Evolutionary conservation across 805 yeast species (phyloP), one percentile per base, ranked within the genome.

Genomic region (Saturnispora diversa): DNA sequence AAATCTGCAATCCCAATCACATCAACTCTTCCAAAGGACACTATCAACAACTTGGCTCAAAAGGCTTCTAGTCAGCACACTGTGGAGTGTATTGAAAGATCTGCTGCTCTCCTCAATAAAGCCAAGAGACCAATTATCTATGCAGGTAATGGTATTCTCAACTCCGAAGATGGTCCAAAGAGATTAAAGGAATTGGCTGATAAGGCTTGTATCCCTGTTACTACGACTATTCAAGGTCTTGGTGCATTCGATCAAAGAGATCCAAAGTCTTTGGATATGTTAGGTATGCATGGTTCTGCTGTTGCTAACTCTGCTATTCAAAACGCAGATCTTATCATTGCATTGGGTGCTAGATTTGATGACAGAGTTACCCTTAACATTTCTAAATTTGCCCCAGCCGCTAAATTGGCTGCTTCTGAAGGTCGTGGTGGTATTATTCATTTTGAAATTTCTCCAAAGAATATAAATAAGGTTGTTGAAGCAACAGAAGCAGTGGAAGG

Each of bases 221-320:
- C 98, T 33, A 92, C 97, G 21, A 84, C 97, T 39, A 62, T 92
- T 43, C 97, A 88, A 65, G 97, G 84, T 43, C 72, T 92, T 49
- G 98, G 98, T 53, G 84, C 94, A 7, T 92, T 80, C 56, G 96
- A 92, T 65, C 97, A 92, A 68, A 74, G 71, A 47, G 95, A 88
- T 64, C 80, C 79, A 49, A 86, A 87, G 63, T 81, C 96, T 20
- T 66, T 92, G 50, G 96, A 90, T 63, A 86, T 92, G 94, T 74
- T 92, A 51, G 98, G 98, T 54, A 92, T 92, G 98, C 98, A 92
- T 65, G 98, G 98, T 50, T 74, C 80, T 46, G 96, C 87, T 37
- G 86, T 87, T 53, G 98, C 98, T 52, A 92, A 92, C 71, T 61
- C 83, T 56, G 94, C 97, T 39, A 81, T 92, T 52, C 98, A 92